Evolutionary conservation across 257 asterid species (phyloP).

Genomic region (Plantago major): DNA sequence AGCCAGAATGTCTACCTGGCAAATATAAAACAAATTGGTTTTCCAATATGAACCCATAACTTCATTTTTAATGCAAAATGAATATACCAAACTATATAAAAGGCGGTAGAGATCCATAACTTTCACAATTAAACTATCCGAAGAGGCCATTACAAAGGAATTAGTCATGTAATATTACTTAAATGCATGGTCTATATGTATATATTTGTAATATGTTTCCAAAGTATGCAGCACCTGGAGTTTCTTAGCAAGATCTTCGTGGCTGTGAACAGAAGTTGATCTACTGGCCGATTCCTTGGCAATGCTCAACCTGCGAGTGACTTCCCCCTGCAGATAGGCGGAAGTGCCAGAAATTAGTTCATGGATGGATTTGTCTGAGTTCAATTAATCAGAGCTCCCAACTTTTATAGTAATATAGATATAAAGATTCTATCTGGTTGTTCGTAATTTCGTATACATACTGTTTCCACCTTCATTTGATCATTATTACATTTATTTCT

Average conservation of each 20-base stretch:
- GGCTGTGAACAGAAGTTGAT: constrained; percentile 59
- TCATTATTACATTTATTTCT: not conserved
- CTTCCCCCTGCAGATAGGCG: constrained; percentile 61
- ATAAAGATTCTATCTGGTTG: not conserved
- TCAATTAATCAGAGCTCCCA: constrained; percentile 9
- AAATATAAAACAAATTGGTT: no score
- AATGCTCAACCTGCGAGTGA: constrained; percentile 62
- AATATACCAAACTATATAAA: not conserved
- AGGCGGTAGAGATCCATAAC: not conserved
- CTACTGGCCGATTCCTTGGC: constrained; percentile 62
- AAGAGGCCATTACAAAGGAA: constrained; percentile 3
- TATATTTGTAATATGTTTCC: constrained; percentile 4
- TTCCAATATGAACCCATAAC: no score
- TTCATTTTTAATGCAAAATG: not conserved
- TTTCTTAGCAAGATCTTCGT: constrained; percentile 93
- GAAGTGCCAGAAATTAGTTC: constrained; percentile 12
- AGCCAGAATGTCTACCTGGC: no score
- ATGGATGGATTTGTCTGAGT: not conserved
- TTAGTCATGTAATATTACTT: no score
- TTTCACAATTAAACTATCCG: not conserved
- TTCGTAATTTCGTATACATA: not conserved
- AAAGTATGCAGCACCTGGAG: constrained; percentile 61
- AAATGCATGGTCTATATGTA: no score
- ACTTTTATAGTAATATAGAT: not conserved
- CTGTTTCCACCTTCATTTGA: not conserved